Percentiles rank a stretch among this genome's conserved stretches.
Conservation (phyloP, 1,284 basidiomycete species). For the Sporisorium exsertum region DNA sequence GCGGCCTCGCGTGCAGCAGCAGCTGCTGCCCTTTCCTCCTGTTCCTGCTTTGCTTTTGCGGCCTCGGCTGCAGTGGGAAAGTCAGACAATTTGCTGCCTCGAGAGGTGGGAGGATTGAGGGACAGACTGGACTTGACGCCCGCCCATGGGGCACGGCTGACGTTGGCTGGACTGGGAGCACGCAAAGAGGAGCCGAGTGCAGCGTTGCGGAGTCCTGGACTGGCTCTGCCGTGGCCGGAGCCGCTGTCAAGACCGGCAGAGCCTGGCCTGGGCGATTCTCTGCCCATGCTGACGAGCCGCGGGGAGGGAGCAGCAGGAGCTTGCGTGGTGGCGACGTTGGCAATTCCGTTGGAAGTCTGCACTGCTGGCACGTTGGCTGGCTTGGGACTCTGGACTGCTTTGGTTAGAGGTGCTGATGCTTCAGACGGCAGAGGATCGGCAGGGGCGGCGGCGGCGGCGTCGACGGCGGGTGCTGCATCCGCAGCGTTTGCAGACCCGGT, state of each 20-base stretch:
- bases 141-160: conserved; percentile 58
- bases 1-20: conserved; percentile 58
- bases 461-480: conserved; percentile 5
- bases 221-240: conserved; percentile 37
- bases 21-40: conserved; percentile 59
- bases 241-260: conserved; percentile 42
- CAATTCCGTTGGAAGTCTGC: conserved; percentile 6
- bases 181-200: conserved; percentile 42
- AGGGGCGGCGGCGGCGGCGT: conserved; percentile 1
- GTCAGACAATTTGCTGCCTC: conserved; percentile 49
- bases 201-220: conserved; percentile 54
- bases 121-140: conserved; percentile 43
- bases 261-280: conserved; percentile 44
- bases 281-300: conserved; percentile 53
- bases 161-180: conserved; percentile 40
- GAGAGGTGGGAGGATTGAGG: conserved; percentile 18
- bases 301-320: conserved; percentile 41
- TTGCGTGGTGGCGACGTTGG: not conserved
- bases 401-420: conserved; percentile 28
- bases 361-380: conserved; percentile 18
- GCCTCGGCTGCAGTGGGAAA: conserved; percentile 68
- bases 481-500: conserved; percentile 5
- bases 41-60: conserved; percentile 56
- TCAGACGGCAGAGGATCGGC: conserved; percentile 35
- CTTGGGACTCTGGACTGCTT: conserved; percentile 30